Evolutionary conservation across 768 basidiomycete genomes (phyloP), one percentile per base, ranked within the genome.

Genomic region (Lepiota subincarnata): DNA sequence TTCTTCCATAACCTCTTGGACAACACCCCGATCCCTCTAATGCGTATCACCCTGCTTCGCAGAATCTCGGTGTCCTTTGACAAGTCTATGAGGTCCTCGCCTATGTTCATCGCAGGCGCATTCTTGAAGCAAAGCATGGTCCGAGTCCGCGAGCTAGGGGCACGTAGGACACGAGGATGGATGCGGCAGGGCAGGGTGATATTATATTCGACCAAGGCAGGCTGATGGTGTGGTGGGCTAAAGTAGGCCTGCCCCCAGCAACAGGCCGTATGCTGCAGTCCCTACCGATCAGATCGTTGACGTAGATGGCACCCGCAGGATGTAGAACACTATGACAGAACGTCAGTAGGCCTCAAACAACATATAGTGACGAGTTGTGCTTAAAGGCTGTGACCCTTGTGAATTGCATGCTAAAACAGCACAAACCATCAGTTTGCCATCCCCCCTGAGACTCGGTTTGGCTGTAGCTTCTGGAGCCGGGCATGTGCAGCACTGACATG

Each of bases 201-300:
- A 46, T 53, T 53, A 46, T 53, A 48, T 54, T 48, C 19, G 53
- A 31, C 47, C 38, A 48, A 54, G 24, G 53, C 53, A 54, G 31
- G 45, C 38, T 16, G 45, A 19, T 34, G 53, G 46, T 54, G 53
- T 22, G 53, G 53, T 48, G 24, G 24, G 24, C 24, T 54, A 54
- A 54, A 54, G 53, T 54, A 51, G 37, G 49, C n/a, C 13, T 26
- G 52, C 39, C 39, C 41, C 44, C 40, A 12, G 53, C 48, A 34
- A 53, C 51, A 18, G 18, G 39, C 20, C 31, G 45, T 18, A 46
- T 19, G 13, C 46, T 14, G 44, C 39, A 35, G 39, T 38, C 16
- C 38, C 45, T 45, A 19, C 53, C 53, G 53, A 54, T 54, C 53
- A 54, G 53, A 54, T 54, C 53, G 53, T 54, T 48, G 38, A 36